phyloP scores from a whole-genome alignment of 2,329 filamentous ascomycete species.

The Incumbomyces delicatus region DNA sequence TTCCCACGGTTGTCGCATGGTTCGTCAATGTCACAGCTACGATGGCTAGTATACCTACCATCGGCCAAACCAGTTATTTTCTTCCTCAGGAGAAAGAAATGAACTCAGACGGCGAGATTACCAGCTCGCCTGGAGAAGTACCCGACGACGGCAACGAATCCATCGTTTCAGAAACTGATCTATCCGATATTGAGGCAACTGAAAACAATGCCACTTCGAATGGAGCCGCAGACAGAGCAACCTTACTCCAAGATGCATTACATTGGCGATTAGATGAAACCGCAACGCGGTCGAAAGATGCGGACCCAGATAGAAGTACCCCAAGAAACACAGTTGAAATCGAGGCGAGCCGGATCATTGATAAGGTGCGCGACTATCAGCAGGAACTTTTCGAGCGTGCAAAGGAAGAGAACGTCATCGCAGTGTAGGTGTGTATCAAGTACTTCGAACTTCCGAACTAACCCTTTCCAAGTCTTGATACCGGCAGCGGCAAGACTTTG shows the following conservation, averaged over 20 bases:
- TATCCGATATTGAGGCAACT: neutral
- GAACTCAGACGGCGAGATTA: too few relatives aligned
- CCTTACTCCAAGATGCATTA: conserved; percentile 6
- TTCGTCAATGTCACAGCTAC: too few relatives aligned
- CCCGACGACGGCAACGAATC: neutral
- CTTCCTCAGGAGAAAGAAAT: too few relatives aligned
- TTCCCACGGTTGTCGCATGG: too few relatives aligned
- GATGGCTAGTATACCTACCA: too few relatives aligned
- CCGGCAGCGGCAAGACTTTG: conserved; percentile 87
- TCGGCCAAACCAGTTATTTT: too few relatives aligned
- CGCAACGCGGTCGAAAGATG: conserved; percentile 1
- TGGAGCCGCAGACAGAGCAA: conserved; percentile 10
- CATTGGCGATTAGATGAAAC: too few relatives aligned
- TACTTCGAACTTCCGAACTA: neutral
- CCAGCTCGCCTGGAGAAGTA: too few relatives aligned
- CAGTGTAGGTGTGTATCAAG: conserved; percentile 54
- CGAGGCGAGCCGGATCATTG: conserved; percentile 55
- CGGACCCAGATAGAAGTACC: neutral
- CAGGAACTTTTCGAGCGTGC: conserved; percentile 82
- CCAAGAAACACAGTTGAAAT: conserved; percentile 31
- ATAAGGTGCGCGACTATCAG: conserved; percentile 80
- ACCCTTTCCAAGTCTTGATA: conserved; percentile 2
- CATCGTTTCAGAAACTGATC: neutral
- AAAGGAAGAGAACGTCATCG: conserved; percentile 76
- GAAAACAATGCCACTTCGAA: neutral